Base-by-base conservation (phyloP, 108 stramenopile species). In the Fragilariopsis cylindrus region DNA sequence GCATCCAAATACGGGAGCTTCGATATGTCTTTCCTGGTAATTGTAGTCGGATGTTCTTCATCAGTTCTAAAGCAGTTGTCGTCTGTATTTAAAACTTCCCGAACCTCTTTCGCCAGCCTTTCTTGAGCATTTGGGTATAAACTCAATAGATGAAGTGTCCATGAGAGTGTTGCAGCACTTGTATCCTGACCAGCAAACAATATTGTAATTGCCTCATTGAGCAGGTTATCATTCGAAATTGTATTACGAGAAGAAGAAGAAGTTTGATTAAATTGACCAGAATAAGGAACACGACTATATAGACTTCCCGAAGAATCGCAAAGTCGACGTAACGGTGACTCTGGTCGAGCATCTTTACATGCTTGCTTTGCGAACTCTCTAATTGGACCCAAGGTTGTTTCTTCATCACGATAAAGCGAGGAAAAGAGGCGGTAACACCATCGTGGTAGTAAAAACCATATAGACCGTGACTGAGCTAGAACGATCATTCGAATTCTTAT, bases 141-240 rank as follows among this genome's bases (percentile, higher is more conserved):
- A 44, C 90, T 91, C 45, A 97, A 76, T 65, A 97, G 82, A 77
- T 97, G 94, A 74, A 97, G 71, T 18, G 95, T 92, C 96, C 96
- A 97, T 18, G 93, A 93, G 18, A 97, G 76, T 3, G 96, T 97
- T 4, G 96, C 96, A 21, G 96, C 96, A 67, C 90, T 91, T 7
- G 96, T 97, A 80, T 97, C 96, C 74, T 97, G 96, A 43, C 96
- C 96, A 6, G 96, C 96, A 78, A 97, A 97, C 50, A 97, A 79
- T 7, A 97, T 80, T 41, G 96, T 97, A 42, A 96, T 97, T 39
- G 95, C 92, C 83, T 97, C 92, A 58, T 93, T 85, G 53, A 93
- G 65, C 71, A 94, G 71, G 74, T 88, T 80, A 53, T 90, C 80
- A 46, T 77, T 75, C 11, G 84, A 65, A 7, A 60, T 48, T 39